Evolutionary conservation across 2,329 filamentous ascomycete species (phyloP).

Genomic region (Diaporthe australafricana): DNA sequence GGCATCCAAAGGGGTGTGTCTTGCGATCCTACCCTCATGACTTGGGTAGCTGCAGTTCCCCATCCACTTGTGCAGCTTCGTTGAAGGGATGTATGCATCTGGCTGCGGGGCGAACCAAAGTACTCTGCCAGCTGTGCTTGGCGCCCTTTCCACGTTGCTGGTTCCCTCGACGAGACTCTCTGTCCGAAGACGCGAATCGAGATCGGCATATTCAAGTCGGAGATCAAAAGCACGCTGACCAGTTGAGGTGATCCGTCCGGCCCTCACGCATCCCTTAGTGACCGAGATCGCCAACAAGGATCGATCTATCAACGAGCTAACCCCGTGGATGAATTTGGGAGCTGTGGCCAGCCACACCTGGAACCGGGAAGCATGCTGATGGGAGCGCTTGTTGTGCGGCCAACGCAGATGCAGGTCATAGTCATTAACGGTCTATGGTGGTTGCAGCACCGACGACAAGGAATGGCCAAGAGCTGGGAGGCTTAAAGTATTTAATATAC

Average conservation of each 20-base stretch:
- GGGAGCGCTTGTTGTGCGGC: neutral
- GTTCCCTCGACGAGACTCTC: slow-evolving; percentile 1
- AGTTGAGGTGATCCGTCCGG: slow-evolving; percentile 2
- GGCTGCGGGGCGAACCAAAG: slow-evolving; percentile 11
- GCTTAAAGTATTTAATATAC: neutral
- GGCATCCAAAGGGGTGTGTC: neutral
- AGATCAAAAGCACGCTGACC: neutral
- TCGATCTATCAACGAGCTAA: neutral
- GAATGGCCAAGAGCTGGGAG: neutral
- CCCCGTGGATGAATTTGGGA: neutral
- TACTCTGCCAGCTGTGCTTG: neutral
- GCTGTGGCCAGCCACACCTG: neutral
- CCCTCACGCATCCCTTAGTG: neutral
- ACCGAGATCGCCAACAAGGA: neutral
- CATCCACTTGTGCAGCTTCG: neutral
- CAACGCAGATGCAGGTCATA: neutral
- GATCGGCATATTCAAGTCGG: neutral
- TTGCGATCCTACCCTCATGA: slow-evolving; percentile 27
- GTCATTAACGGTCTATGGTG: neutral
- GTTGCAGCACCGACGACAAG: neutral
- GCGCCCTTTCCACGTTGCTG: neutral
- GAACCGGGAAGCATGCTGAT: neutral
- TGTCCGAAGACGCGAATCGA: neutral
- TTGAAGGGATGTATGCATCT: slow-evolving; percentile 5
- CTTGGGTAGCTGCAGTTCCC: slow-evolving; percentile 21